Evolutionary conservation across 2,329 filamentous ascomycete genomes (phyloP).

Genomic region (Arthrinium puccinioides): DNA sequence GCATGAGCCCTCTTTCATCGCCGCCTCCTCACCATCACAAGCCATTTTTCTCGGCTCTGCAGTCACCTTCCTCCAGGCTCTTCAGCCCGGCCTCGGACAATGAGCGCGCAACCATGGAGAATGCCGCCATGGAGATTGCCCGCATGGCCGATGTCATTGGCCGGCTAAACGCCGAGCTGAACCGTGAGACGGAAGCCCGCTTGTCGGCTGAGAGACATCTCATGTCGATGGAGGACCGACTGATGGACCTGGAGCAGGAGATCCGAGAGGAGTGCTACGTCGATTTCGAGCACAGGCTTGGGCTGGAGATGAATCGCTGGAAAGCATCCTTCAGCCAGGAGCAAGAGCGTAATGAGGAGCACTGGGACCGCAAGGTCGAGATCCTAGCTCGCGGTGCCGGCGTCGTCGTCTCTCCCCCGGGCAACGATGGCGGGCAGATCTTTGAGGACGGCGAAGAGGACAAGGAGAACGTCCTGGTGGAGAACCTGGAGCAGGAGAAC

Average conservation of each 20-base stretch:
- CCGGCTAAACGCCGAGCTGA: conserved; percentile 60
- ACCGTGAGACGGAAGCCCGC: conserved; percentile 63
- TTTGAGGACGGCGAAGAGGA: conserved; percentile 40
- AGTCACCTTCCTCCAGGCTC: conserved; percentile 16
- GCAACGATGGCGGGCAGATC: conserved; percentile 38
- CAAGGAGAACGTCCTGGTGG: conserved; percentile 55
- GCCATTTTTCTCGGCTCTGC: conserved; percentile 31
- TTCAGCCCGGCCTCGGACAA: conserved; percentile 32
- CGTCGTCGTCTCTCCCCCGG: conserved; percentile 28
- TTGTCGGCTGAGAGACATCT: conserved; percentile 68
- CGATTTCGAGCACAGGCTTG: conserved; percentile 76
- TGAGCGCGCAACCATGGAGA: conserved; percentile 70
- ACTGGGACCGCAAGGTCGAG: conserved; percentile 83
- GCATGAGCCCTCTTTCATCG: conserved; percentile 16
- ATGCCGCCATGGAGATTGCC: conserved; percentile 72
- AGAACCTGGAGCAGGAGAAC: conserved; percentile 65
- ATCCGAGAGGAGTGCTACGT: conserved; percentile 82
- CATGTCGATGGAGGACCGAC: conserved; percentile 58
- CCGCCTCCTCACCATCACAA: conserved; percentile 29
- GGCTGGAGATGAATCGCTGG: conserved; percentile 73
- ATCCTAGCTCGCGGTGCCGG: conserved; percentile 53
- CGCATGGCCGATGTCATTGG: conserved; percentile 75
- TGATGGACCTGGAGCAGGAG: conserved; percentile 67
- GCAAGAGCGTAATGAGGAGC: conserved; percentile 71
- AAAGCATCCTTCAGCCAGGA: conserved; percentile 72